Base-by-base conservation (phyloP, 306 rosid species). In the Lotus japonicus region DNA sequence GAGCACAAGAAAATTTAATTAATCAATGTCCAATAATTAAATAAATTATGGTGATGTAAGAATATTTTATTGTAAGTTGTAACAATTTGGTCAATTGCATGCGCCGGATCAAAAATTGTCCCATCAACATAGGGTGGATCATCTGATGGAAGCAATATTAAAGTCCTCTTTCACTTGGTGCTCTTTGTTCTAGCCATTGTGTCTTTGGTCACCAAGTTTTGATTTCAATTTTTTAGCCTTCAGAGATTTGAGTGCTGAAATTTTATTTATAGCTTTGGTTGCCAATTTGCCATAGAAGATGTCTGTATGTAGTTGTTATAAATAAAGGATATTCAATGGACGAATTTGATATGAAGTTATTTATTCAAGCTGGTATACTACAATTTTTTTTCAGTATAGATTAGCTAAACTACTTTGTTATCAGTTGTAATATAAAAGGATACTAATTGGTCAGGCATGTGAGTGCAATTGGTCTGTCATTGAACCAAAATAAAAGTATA, bases 61-160 rank as follows among this genome's bases (percentile, higher is more conserved):
- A n/a, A n/a, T n/a, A n/a, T n/a, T n/a, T n/a, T n/a, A n/a, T n/a
- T n/a, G n/a, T n/a, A n/a, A n/a, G n/a, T n/a, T n/a, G n/a, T n/a
- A 15, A 59, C 5, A 14, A 35, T 46, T 77, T 79, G 66, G 45
- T 59, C 0, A 19, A 66, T 39, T 76, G 75, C 77, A 68, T 88
- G 75, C 38, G 70, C 71, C 63, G 86, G 88, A 43, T 84, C 92
- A 5, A 89, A 89, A 74, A 68, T 71, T 45, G 77, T 81, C 0
- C 90, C 92, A 76, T 74, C 88, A 16, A 35, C 50, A 41, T 50
- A 69, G 5, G 81, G 80, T 46, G 56, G 75, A 18, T 58, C 78
- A 64, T 83, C 96, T 7, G 36, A 44, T 73, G 96, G 87, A 68
- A 80, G 36, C 72, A 21, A 7, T 43, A 18, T 60, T 68, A 70